A percentile compares a stretch with the other conserved stretches of the same genome.
phyloP scores from a whole-genome alignment of 306 rosid genomes.

The Macrotyloma uniflorum region DNA sequence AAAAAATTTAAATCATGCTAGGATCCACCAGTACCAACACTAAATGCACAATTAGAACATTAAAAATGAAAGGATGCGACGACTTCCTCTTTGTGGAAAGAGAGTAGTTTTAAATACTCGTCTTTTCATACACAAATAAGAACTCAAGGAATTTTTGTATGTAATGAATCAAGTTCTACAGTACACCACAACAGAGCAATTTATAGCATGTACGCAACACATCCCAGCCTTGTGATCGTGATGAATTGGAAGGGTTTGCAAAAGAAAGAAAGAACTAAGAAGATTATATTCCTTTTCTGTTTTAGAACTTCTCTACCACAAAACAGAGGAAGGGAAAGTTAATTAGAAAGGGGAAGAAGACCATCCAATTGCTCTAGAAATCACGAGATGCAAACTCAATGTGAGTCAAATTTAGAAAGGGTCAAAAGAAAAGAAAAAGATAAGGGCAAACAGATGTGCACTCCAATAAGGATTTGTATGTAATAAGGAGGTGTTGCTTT shows the following conservation, averaged over 20 bases:
- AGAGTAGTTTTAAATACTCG: neutral
- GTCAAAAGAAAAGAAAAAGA: neutral
- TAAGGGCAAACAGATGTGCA: constrained; percentile 1
- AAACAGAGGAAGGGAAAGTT: neutral
- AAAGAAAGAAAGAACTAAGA: neutral
- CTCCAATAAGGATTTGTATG: constrained; percentile 5
- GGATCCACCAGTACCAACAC: constrained; percentile 16
- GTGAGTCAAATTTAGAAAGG: constrained; percentile 17
- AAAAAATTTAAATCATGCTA: neutral
- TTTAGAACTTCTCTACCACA: constrained; percentile 3
- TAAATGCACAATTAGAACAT: neutral
- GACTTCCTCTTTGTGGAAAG: neutral
- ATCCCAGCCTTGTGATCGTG: neutral
- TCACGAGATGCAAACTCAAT: constrained; percentile 11
- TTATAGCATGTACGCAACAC: neutral
- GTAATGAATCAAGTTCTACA: neutral
- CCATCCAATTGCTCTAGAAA: constrained; percentile 13
- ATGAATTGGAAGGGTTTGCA: neutral
- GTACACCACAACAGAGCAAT: constrained; percentile 4
- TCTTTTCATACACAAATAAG: constrained; percentile 27
- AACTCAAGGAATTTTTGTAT: constrained; percentile 15
- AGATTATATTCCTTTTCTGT: neutral
- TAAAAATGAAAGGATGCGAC: constrained; percentile 1
- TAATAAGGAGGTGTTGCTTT: neutral
- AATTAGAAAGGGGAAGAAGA: neutral